Evolutionary conservation across 345 rosid species (phyloP).

Genomic region (Rhodamnia rubescens): DNA sequence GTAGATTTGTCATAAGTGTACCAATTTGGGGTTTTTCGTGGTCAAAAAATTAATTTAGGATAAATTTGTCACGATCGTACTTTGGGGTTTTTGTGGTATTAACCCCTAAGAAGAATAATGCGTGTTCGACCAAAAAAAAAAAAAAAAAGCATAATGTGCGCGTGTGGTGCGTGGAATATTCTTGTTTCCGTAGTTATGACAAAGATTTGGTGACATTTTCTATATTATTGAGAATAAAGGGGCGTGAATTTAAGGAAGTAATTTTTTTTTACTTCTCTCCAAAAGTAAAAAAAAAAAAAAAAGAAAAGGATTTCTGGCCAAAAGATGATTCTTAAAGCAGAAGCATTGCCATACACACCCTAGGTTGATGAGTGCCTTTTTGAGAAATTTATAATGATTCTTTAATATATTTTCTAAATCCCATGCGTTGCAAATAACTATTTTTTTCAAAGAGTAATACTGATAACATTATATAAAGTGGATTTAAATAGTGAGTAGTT

Average conservation of each 20-base stretch:
- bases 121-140: too few species aligned
- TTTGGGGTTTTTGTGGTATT: too few species aligned
- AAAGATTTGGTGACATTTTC: neutral
- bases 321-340: too few species aligned
- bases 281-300: too few species aligned
- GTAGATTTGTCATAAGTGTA: too few species aligned
- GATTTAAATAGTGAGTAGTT: neutral
- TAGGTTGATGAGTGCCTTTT: neutral
- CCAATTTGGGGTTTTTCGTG: too few species aligned
- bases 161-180: neutral
- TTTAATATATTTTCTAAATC: neutral
- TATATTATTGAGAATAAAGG: neutral
- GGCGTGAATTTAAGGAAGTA: neutral
- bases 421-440: neutral
- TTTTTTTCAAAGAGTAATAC: neutral
- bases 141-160: neutral
- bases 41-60: too few species aligned
- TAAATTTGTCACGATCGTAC: too few species aligned
- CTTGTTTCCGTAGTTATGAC: neutral
- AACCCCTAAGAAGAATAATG: neutral
- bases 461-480: neutral
- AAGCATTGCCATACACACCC: too few species aligned
- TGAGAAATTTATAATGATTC: neutral
- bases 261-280: too few species aligned
- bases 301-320: too few species aligned